Evolutionary conservation across 805 yeast genomes (phyloP), one percentile per base, ranked within the genome.

Genomic region (Starmerella bacillaris): DNA sequence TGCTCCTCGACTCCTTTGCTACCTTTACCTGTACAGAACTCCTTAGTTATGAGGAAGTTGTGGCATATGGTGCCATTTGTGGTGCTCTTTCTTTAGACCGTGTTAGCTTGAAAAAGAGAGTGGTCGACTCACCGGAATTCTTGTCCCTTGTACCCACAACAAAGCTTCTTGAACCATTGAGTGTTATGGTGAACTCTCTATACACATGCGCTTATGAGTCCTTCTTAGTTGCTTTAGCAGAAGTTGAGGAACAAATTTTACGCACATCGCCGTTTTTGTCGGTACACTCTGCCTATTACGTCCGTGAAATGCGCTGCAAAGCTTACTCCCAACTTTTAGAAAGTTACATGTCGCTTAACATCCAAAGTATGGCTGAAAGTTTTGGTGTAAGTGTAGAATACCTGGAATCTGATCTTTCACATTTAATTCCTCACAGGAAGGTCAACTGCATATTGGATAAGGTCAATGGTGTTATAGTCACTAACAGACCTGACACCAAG

Each of bases 401-500:
- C 52, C 62, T 89, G 50, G 98, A 89, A 41, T 43, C 56, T 36
- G 98, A 89, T 55, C 63, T 89, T 47, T 72, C 93, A 50, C 78
- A 74, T 53, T 82, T 86, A 54, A 82, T 89, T 48, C 94, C 95
- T 26, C 84, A 75, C 57, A 83, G 84, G 54, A 82, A 82, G 58
- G 67, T 89, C 54, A 86, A 84, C 60, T 89, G 98, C 60, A 84
- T 89, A 34, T 82, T 89, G 51, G 98, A 89, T 56, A 72, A 80
- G 52, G 96, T 89, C 34, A 80, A 83, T 56, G 96, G 64, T 19
- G 80, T 89, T 41, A 79, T 89, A 44, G 92, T 80, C 55, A 89
- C 98, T 14, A 89, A 83, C 58, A 69, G 96, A 47, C 94, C 95
- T 2, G 98, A 89, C 56, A 83, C 78, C 60, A 89, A 89, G 60